These are phyloP conservation scores for Fusarium euwallaceae DNA, from an alignment of 2,329 filamentous ascomycete species.

Conservation along the genomic window DNA sequence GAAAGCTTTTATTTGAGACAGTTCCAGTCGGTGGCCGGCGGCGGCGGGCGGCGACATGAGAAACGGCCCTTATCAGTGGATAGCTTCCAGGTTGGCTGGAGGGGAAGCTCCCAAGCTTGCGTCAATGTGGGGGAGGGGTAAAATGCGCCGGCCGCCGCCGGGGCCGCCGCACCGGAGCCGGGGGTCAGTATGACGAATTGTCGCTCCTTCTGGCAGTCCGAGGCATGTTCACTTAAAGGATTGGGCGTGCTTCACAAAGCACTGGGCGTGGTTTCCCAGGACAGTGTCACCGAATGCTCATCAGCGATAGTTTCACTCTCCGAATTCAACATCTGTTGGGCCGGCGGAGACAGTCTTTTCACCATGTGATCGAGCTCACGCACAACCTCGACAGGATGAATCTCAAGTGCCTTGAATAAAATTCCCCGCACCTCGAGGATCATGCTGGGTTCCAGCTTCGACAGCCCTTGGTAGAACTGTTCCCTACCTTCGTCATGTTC, in stretches of 20 bases:
- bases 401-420: no score
- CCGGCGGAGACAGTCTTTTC: neutral
- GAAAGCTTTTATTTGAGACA: conserved; percentile 25
- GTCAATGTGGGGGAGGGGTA: conserved; percentile 30
- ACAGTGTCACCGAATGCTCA: neutral
- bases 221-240: no score
- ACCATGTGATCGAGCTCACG: neutral
- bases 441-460: neutral
- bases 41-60: neutral
- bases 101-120: conserved; percentile 29
- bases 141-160: neutral
- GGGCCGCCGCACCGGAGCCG: neutral
- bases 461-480: neutral
- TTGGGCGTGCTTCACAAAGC: no score
- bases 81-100: conserved; percentile 8
- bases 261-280: neutral
- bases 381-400: neutral
- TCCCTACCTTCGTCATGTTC: neutral
- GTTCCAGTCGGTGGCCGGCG: neutral
- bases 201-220: neutral
- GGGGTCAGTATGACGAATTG: neutral
- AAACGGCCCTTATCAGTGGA: conserved; percentile 26
- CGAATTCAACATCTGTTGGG: neutral
- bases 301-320: neutral
- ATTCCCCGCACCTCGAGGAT: no score